Percentiles rank a stretch among this genome's conserved stretches.
These are phyloP conservation scores for Trichoderma aggressivum DNA, from an alignment of 2,329 filamentous ascomycete genomes.

Conservation along the genomic window DNA sequence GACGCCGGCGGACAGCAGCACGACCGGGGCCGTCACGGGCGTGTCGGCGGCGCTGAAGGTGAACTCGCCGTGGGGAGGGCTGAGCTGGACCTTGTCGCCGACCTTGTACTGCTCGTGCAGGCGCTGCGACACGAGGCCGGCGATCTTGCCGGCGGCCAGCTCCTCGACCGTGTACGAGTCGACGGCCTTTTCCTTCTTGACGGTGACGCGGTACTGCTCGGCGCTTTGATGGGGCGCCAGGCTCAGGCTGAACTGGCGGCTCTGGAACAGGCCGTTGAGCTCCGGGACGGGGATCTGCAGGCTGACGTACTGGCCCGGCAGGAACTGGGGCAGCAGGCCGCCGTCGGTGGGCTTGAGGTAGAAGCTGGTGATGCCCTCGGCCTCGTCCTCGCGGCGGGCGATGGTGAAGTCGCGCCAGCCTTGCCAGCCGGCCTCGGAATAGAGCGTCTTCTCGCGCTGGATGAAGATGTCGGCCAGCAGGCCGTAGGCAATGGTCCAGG, in stretches of 20 bases:
- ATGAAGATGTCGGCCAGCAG: slow-evolving; percentile 71
- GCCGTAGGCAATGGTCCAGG: slow-evolving; percentile 69
- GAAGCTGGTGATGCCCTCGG: slow-evolving; percentile 61
- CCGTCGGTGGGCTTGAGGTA: slow-evolving; percentile 63
- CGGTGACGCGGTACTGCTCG: slow-evolving; percentile 67
- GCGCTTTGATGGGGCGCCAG: slow-evolving; percentile 48
- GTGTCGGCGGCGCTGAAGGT: slow-evolving; percentile 49
- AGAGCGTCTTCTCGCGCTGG: slow-evolving; percentile 58
- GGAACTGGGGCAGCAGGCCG: slow-evolving; percentile 53
- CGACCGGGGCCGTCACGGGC: slow-evolving; percentile 51
- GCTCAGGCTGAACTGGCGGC: slow-evolving; percentile 72
- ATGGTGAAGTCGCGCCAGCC: slow-evolving; percentile 55
- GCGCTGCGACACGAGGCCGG: slow-evolving; percentile 52
- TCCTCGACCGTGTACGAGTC: slow-evolving; percentile 31
- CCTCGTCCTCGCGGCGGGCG: slow-evolving; percentile 58
- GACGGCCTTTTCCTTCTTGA: slow-evolving; percentile 59
- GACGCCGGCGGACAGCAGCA: slow-evolving; percentile 65
- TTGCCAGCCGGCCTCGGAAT: slow-evolving; percentile 46
- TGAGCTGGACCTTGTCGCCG: slow-evolving; percentile 53
- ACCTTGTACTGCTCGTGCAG: slow-evolving; percentile 47
- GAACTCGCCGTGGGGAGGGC: slow-evolving; percentile 57
- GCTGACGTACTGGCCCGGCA: slow-evolving; percentile 71
- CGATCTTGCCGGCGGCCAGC: slow-evolving; percentile 32
- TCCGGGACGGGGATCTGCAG: slow-evolving; percentile 59
- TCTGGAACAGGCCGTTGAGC: slow-evolving; percentile 58